Base-by-base conservation (phyloP, 495 filamentous ascomycete genomes). In the Neurospora sp. region DNA sequence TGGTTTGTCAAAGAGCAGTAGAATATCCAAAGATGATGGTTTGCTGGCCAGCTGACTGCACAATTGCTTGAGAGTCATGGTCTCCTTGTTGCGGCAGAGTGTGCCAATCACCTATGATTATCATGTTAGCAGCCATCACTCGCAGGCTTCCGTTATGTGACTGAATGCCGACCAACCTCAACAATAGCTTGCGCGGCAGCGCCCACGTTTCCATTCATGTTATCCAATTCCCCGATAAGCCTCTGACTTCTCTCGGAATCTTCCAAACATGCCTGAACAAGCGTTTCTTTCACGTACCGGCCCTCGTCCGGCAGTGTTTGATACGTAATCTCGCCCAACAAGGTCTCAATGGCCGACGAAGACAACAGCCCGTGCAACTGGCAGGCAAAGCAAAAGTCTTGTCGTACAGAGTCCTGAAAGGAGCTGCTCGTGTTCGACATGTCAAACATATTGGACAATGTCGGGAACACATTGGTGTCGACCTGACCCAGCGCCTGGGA, bases 131-230 rank as follows among this genome's bases (percentile, higher is more conserved):
- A 76, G 48, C 38, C 22, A 27, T 14, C 40, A 11, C 27, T 14
- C 10, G 3, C 38, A 48, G 7, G 18, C 37, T n/a, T 20, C 12
- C 40, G n/a, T 9, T 12, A n/a, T 68, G 2, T 22, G 12, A 7
- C 38, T 11, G 14, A 72, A 27, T 9, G 39, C 42, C 40, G 8
- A 75, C 78, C 70, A 82, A 94, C 92, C 84, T 97, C 93, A 40
- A 91, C 88, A 20, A 98, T 85, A 9, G 94, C 93, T 59, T 89
- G 89, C 35, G 92, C 93, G 39, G 96, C 93, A 3, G 95, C 94
- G 22, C 93, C 96, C 2, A 93, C 92, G 81, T 99, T 98, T 0
- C 96, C 96, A 78, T 97, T 93, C 86, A 97, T 93, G n/a, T 90
- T 91, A 74, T 97, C 94, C 72, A 98, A 85, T 76, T 97, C 93